Evolutionary conservation across 2,329 filamentous ascomycete species (phyloP), one percentile per base, ranked within the genome.

Genomic region (Dactylellina cionopaga): DNA sequence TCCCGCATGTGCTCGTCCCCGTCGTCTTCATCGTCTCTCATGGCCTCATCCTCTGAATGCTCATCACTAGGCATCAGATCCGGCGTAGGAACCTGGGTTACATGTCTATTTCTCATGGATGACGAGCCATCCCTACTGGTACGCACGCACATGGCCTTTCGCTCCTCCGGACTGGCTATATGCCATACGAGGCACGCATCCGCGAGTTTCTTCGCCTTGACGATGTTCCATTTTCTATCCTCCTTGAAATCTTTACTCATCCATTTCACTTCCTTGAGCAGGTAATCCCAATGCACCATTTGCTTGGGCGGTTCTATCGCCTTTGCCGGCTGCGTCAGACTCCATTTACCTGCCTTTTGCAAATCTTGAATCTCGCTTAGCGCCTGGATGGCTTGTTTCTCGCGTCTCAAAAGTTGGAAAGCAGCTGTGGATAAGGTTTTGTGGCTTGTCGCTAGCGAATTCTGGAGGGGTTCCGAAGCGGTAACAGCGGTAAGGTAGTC

Each of bases 241-340:
- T 97, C 92, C 55, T 90, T 87, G 78, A 97, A 98, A 80, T 99
- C 95, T 1, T 92, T 97, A 54, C 93, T 88, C 92, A 99, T 96
- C 94, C 94, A 98, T 80, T 93, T 96, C 86, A 94, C 92, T 82
- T 99, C 93, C 76, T 92, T 87, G 29, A 99, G 83, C 62, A 98
- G 80, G 56, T 94, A 85, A 81, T 99, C 95, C 86, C 89, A 91
- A 76, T 98, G 94, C 1, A 90, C 89, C 0, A 87, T 85, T 15
- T 89, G 89, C 35, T 92, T 87, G 2, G 87, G 84, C 3, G 94
- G 93, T 80, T 99, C 95, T 1, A 88, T 85, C 37, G 89, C 91
- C 64, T 92, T 90, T 78, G 96, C 92, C 43, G 93, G 88, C 78
- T 99, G 95, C 56, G 94, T 87, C 47, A 99, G 81, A 3, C 93